Conservation (phyloP, 208 protist species). For the Leptomonas seymouri region DNA sequence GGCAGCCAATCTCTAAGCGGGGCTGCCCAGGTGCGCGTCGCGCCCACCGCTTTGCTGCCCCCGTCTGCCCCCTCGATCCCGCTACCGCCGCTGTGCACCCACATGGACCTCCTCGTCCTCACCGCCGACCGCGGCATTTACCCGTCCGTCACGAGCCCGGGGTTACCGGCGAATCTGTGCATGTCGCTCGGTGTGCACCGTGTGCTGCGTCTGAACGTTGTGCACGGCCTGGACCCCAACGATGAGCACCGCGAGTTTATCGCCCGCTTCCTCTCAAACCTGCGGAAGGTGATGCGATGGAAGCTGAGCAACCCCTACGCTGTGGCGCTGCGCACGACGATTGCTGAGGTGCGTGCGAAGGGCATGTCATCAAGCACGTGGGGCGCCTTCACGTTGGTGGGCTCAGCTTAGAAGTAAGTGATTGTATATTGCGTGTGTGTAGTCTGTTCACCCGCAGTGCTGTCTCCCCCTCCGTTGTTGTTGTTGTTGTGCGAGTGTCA, state of each 20-base stretch:
- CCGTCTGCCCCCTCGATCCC: constrained; percentile 8
- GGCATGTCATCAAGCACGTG: constrained; percentile 56
- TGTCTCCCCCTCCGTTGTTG: too few relatives aligned
- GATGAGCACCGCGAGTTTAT: constrained; percentile 60
- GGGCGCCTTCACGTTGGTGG: constrained; percentile 77
- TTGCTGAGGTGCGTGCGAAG: constrained; percentile 36
- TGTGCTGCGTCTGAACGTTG: constrained; percentile 74
- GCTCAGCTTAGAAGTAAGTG: background rate
- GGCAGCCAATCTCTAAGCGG: background rate
- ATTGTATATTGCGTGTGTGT: background rate
- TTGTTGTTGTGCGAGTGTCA: too few relatives aligned
- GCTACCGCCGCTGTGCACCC: constrained; percentile 32
- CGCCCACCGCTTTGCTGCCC: background rate
- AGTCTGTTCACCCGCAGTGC: too few relatives aligned
- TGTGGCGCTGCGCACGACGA: constrained; percentile 73
- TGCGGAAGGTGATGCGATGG: constrained; percentile 49
- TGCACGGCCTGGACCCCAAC: constrained; percentile 41
- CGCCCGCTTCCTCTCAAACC: constrained; percentile 48
- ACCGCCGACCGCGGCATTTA: constrained; percentile 43
- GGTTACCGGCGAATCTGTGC: constrained; percentile 60
- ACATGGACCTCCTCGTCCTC: constrained; percentile 65
- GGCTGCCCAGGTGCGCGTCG: background rate
- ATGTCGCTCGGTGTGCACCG: constrained; percentile 61
- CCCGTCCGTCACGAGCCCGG: constrained; percentile 44
- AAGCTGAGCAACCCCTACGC: constrained; percentile 64